Percentiles rank a stretch among this genome's conserved stretches.
These are phyloP conservation scores for Triticum dicoccoides DNA, from an alignment of 176 grass and related monocot genomes.

Conservation along the genomic window DNA sequence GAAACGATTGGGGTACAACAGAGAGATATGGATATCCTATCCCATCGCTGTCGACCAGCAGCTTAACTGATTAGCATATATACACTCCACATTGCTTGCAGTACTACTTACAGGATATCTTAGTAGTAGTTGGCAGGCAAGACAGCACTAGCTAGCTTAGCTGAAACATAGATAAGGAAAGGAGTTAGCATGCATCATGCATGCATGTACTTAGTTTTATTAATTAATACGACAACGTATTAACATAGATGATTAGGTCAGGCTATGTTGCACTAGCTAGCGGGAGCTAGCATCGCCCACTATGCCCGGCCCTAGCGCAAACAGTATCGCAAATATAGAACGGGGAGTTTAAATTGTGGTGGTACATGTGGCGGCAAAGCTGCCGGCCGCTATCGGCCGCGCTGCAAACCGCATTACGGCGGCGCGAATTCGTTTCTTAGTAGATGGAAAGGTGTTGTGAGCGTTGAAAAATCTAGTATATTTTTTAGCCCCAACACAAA, in stretches of 20 bases:
- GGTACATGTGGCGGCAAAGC: constrained; percentile 28
- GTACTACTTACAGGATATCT: not conserved
- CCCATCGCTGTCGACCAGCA: not conserved
- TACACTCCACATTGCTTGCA: not conserved
- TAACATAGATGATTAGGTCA: not conserved
- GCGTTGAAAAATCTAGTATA: no score
- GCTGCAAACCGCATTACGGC: not conserved
- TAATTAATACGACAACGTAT: not conserved
- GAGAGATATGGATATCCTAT: not conserved
- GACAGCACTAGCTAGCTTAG: constrained; percentile 19
- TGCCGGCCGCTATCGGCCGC: not conserved
- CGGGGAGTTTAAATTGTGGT: not conserved
- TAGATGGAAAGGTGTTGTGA: no score
- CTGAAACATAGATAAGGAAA: not conserved
- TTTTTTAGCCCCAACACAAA: no score
- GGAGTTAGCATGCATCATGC: not conserved
- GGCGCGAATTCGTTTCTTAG: not conserved
- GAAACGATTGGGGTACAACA: not conserved
- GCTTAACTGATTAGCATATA: not conserved
- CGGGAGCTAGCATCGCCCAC: not conserved
- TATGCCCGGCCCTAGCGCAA: not conserved
- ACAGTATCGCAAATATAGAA: not conserved
- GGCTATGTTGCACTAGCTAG: not conserved
- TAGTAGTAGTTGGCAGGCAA: not conserved
- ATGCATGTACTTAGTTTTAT: not conserved